Conservation (phyloP, 148 eudicot species). For the Amaranthus cruentus region DNA sequence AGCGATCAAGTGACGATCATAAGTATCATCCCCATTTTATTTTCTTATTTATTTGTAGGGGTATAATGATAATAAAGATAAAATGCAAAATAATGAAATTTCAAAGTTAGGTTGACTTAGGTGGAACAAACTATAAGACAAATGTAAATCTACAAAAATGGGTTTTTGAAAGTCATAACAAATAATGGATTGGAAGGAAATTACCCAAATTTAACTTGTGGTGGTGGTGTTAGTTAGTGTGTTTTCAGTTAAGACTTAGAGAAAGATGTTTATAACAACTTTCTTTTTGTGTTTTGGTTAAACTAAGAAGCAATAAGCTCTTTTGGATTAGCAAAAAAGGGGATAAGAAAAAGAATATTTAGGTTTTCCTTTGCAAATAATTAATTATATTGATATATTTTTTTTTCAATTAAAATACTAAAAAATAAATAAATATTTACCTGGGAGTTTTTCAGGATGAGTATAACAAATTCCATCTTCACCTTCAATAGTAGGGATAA, state of each 20-base stretch:
- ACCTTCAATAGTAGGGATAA: slow-evolving; percentile 94
- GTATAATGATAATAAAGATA: background rate
- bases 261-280: background rate
- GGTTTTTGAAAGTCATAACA: slow-evolving; percentile 37
- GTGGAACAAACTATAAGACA: slow-evolving; percentile 53
- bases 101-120: slow-evolving; percentile 75
- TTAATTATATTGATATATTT: background rate
- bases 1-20: no score
- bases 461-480: slow-evolving; percentile 99
- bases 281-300: slow-evolving; percentile 5
- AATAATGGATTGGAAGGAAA: slow-evolving; percentile 9
- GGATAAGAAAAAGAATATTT: background rate
- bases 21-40: no score
- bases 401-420: background rate
- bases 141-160: background rate
- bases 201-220: slow-evolving; percentile 6
- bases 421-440: slow-evolving; percentile 25
- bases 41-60: no score
- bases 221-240: slow-evolving; percentile 7
- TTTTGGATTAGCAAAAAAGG: background rate
- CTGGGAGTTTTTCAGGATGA: slow-evolving; percentile 98
- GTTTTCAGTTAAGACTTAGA: slow-evolving; percentile 25
- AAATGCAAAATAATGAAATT: background rate
- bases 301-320: slow-evolving; percentile 6
- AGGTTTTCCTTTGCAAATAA: no score